Evolutionary conservation across 805 yeast genomes (phyloP), one percentile per base, ranked within the genome.

Genomic region (Torulaspora indica): DNA sequence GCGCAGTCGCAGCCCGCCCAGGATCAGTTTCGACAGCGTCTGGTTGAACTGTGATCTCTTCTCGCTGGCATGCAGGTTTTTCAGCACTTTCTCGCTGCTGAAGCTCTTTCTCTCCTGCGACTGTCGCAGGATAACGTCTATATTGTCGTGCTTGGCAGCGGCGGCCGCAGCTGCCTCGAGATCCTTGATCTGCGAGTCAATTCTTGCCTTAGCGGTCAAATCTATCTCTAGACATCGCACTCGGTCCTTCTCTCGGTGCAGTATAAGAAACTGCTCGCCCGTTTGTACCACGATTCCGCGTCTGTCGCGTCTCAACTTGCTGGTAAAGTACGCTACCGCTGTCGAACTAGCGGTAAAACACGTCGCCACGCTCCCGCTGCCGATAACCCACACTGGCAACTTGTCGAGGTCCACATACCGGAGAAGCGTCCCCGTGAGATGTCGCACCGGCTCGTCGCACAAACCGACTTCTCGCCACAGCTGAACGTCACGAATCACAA

Each of bases 1-100:
- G 36, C 71, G 47, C 23, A 68, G 45, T 30, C 70, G 56, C 34
- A 71, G 54, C 32, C 72, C 74, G 37, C 68, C 58, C 10, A 61
- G 50, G 12, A 70, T 61, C 44, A 68, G 53, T 35, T 57, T 57
- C 4, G 72, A 68, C 20, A 69, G 38, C 6, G 58, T 59, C 13
- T 63, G 60, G 39, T 59, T 54, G 42, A 64, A 60, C 20, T 56
- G 60, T 15, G 55, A 36, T 42, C 45, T 55, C 22, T 46, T 47
- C 20, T 62, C 65, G 29, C 54, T 57, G n/a, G 52, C 38, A 31
- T 53, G 55, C 9, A 59, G 45, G 35, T 46, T 54, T 20, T 49
- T 47, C 18, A 47, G 40, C 7, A 58, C 43, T 30, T 52, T 51
- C 10, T 41, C 48, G 10, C 42, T 49, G 7, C 48, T 49, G 7